These are phyloP conservation scores for Fusarium agapanthi DNA, from an alignment of 2,329 filamentous ascomycete genomes.

Conservation along the genomic window DNA sequence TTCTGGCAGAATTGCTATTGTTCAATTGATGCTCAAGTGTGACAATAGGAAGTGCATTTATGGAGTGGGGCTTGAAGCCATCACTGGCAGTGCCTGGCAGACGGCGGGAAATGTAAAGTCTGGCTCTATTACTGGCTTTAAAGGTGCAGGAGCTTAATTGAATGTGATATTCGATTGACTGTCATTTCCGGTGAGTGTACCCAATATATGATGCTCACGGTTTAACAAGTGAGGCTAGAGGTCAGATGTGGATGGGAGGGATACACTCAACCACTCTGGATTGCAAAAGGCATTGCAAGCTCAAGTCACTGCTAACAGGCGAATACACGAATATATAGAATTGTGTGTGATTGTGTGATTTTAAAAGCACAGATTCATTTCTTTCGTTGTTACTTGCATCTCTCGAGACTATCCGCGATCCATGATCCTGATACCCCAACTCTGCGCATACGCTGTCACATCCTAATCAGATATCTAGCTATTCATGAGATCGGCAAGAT, in stretches of 20 bases:
- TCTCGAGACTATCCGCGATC: neutral
- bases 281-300: neutral
- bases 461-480: conserved; percentile 29
- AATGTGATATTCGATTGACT: neutral
- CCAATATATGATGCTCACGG: neutral
- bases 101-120: neutral
- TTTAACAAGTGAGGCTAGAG: neutral
- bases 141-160: too few species aligned
- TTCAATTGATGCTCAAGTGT: conserved; percentile 3
- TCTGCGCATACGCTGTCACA: conserved; percentile 9
- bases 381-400: neutral
- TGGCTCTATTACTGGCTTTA: neutral
- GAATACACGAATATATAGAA: neutral
- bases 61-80: neutral
- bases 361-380: neutral
- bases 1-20: conserved; percentile 3
- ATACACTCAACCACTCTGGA: neutral
- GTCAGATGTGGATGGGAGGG: neutral
- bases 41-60: conserved; percentile 7
- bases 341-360: neutral
- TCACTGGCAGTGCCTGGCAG: neutral
- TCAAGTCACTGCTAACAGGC: too few species aligned
- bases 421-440: conserved; percentile 21
- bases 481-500: conserved; percentile 9
- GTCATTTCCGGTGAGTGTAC: neutral